Conservation (phyloP, 495 filamentous ascomycete genomes). For the Hypoxylon intermedium region DNA sequence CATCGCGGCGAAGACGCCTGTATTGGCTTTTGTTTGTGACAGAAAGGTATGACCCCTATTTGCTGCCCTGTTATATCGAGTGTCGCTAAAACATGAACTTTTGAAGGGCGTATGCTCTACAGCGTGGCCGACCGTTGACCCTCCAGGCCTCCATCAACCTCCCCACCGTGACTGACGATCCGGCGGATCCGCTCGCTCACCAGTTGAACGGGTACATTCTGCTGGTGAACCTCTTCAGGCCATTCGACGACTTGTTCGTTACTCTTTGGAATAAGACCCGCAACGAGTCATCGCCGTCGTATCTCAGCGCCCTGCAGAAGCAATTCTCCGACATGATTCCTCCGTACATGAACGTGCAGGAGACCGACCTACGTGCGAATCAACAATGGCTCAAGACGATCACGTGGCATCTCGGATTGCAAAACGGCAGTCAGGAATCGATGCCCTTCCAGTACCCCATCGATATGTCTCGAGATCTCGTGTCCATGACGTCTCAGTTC, state of each 20-base stretch:
- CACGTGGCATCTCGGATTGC: constrained; percentile 72
- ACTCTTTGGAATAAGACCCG: constrained; percentile 76
- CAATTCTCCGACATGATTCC: constrained; percentile 71
- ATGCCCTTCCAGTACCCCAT: constrained; percentile 75
- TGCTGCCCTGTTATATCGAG: neutral
- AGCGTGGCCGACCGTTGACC: constrained; percentile 70
- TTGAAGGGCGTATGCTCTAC: constrained; percentile 72
- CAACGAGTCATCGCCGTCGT: constrained; percentile 62
- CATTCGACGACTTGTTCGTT: constrained; percentile 75
- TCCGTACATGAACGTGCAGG: constrained; percentile 65
- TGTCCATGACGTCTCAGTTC: constrained; percentile 70
- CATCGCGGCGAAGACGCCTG: constrained; percentile 62
- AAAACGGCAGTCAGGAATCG: constrained; percentile 59
- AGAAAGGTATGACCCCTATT: constrained; percentile 62
- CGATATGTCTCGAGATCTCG: constrained; percentile 71
- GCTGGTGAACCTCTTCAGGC: constrained; percentile 70
- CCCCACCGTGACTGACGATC: constrained; percentile 68
- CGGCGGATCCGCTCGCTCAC: constrained; percentile 59
- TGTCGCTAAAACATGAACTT: constrained; percentile 13
- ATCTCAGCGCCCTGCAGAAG: constrained; percentile 67
- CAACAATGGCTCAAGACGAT: constrained; percentile 87
- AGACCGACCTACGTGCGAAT: constrained; percentile 73
- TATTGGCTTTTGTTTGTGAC: constrained; percentile 77
- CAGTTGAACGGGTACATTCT: constrained; percentile 68
- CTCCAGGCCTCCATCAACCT: constrained; percentile 66